phyloP scores from a whole-genome alignment of 345 rosid species.

The Pugionium cornutum region DNA sequence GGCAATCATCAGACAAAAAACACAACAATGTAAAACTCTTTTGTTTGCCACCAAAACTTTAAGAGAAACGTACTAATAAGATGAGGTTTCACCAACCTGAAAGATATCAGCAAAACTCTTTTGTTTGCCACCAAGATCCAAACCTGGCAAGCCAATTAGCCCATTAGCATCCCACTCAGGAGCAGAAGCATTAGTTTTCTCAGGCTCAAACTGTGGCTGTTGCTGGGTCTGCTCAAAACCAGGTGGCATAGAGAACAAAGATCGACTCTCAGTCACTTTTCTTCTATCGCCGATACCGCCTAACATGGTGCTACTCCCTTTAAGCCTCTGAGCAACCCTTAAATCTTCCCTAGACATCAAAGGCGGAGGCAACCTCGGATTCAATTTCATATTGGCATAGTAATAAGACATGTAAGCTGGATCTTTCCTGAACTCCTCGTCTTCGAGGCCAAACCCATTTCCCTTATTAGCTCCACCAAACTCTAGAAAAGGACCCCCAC shows the following conservation, averaged over 20 bases:
- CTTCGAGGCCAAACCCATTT: slow-evolving; percentile 47
- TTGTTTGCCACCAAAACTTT: slow-evolving; percentile 58
- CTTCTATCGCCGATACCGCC: slow-evolving; percentile 79
- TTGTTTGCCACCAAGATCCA: slow-evolving; percentile 69
- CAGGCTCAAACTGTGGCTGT: slow-evolving; percentile 45
- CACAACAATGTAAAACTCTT: slow-evolving; percentile 48
- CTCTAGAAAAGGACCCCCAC: slow-evolving; percentile 26
- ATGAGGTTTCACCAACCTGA: slow-evolving; percentile 57
- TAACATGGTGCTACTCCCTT: slow-evolving; percentile 55
- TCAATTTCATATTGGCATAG: slow-evolving; percentile 70
- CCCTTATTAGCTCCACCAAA: slow-evolving; percentile 39
- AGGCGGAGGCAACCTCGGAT: slow-evolving; percentile 90
- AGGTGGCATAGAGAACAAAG: slow-evolving; percentile 71
- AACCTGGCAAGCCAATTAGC: slow-evolving; percentile 69
- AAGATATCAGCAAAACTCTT: slow-evolving; percentile 82
- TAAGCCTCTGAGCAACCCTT: slow-evolving; percentile 74
- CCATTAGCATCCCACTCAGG: slow-evolving; percentile 89
- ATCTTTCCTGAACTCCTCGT: slow-evolving; percentile 77
- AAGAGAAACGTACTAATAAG: background rate
- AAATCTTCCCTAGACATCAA: slow-evolving; percentile 80
- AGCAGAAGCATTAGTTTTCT: slow-evolving; percentile 39
- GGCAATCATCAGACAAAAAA: slow-evolving; percentile 17
- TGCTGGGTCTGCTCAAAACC: slow-evolving; percentile 65
- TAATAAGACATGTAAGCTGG: slow-evolving; percentile 68
- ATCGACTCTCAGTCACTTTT: slow-evolving; percentile 43